Percentiles rank a stretch among this genome's conserved stretches.
These are phyloP conservation scores for Ascosphaera aggregata DNA, from an alignment of 2,329 filamentous ascomycete species.

Conservation along the genomic window DNA sequence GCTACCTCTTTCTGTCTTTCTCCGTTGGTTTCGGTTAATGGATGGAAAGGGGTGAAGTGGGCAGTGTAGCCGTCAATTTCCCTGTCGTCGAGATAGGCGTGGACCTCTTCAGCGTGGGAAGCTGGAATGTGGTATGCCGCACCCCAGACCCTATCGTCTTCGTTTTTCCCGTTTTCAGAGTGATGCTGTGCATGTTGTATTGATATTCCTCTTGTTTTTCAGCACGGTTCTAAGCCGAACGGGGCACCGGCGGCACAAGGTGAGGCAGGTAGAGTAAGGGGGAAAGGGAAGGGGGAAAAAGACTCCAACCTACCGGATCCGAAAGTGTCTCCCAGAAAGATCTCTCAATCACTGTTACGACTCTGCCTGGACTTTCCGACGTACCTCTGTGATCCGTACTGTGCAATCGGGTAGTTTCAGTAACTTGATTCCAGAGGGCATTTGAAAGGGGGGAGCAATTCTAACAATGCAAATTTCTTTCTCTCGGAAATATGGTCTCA, in stretches of 20 bases:
- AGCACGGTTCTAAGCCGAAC: not conserved
- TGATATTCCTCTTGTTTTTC: not conserved
- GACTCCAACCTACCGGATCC: slow-evolving; percentile 29
- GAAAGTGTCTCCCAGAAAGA: slow-evolving; percentile 56
- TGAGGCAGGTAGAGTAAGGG: not conserved
- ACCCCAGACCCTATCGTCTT: slow-evolving; percentile 48
- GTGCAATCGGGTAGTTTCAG: slow-evolving; percentile 5
- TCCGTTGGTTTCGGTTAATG: slow-evolving; percentile 17
- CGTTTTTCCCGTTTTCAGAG: slow-evolving; percentile 29
- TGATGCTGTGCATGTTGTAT: slow-evolving; percentile 19
- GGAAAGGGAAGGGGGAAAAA: not conserved
- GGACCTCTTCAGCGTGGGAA: slow-evolving; percentile 53
- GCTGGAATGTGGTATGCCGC: slow-evolving; percentile 68
- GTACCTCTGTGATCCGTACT: slow-evolving; percentile 93
- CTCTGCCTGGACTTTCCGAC: slow-evolving; percentile 62
- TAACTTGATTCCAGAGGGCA: slow-evolving; percentile 1
- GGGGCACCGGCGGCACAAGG: not conserved
- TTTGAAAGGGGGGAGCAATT: not conserved
- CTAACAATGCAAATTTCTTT: not conserved
- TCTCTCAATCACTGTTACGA: slow-evolving; percentile 76
- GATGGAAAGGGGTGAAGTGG: slow-evolving; percentile 68
- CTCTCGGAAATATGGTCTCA: not conserved
- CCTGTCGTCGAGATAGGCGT: slow-evolving; percentile 77
- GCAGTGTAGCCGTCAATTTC: slow-evolving; percentile 97
- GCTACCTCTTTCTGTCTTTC: slow-evolving; percentile 9